Evolutionary conservation across 202 grass and related monocot species (phyloP), one percentile per base, ranked within the genome.

Genomic region (Panicum hallii): DNA sequence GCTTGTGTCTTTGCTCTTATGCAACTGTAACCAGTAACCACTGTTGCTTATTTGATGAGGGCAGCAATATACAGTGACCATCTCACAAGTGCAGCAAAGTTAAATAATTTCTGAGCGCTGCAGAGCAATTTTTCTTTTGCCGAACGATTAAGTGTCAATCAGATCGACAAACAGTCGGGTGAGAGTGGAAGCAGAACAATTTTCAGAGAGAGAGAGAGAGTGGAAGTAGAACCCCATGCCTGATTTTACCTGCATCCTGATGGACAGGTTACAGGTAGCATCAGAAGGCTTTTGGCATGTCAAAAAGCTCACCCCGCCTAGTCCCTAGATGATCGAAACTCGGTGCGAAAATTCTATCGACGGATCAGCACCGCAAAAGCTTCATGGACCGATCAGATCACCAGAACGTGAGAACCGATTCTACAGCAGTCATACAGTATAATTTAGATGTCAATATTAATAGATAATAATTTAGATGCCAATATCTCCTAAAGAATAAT

Each of bases 281-380:
- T 80, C 77, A 50, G 6, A 23, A 66, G 77, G 4, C 28, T 6
- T 14, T 58, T 15, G 38, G 73, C 76, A 79, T 67, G 63, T 67
- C 11, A 26, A 67, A 80, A 80, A 5, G 7, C 30, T 11, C 17
- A 63, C 26, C 11, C 60, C 5, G 42, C 2, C 57, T 26, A 60
- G 22, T 11, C 12, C 46, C 61, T 9, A 65, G 3, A 65, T n/a
- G 76, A 50, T 36, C 26, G 26, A 26, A 26, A 26, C 26, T 26
- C 26, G 26, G 26, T 26, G 26, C 26, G 26, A 26, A 26, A 26
- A 26, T 26, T 26, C 49, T 34, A 34, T 65, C 10, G 45, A 32
- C 16, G 6, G 16, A 64, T 11, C 77, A 36, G 36, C 75, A 49
- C 9, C 42, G 30, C 14, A 64, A 32, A 63, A 46, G 38, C 38